Conservation (phyloP, 768 basidiomycete species). For the Pluteus cervinus region DNA sequence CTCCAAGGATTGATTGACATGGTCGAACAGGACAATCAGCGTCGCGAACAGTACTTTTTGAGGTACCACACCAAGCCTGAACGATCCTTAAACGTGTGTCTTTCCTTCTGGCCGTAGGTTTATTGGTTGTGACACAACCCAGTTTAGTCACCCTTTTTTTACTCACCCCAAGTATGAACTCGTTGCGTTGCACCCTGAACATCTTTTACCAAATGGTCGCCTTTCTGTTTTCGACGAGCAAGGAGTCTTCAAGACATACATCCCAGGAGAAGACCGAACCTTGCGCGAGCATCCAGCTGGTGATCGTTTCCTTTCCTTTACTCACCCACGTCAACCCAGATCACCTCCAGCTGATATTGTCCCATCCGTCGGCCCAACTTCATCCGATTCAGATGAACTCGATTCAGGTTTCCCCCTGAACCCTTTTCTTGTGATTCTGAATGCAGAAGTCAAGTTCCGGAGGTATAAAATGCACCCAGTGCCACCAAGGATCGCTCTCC, state of each 20-base stretch:
- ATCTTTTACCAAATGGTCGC: constrained; percentile 14
- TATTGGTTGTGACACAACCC: no score
- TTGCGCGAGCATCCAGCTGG: constrained; percentile 13
- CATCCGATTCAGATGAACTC: no score
- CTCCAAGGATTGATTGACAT: constrained; percentile 12
- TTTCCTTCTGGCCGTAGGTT: no score
- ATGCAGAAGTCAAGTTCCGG: constrained; percentile 18
- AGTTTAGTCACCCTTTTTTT: constrained; percentile 6
- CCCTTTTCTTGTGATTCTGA: constrained; percentile 15
- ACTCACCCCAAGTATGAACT: constrained; percentile 14
- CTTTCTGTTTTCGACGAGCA: constrained; percentile 10
- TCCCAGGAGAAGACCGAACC: constrained; percentile 9
- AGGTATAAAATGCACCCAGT: constrained; percentile 14
- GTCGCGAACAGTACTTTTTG: constrained; percentile 9
- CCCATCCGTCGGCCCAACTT: no score
- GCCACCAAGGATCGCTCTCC: constrained; percentile 13
- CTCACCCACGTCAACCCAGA: neutral
- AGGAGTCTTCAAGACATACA: constrained; percentile 8
- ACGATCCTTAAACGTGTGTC: no score
- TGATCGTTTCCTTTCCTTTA: constrained; percentile 12
- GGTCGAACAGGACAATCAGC: constrained; percentile 14
- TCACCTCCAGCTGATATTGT: no score
- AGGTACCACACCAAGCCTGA: no score
- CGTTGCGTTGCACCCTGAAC: constrained; percentile 12
- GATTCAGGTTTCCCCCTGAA: constrained; percentile 8